Percentiles rank a stretch among this genome's conserved stretches.
Conservation (phyloP, 31 red algal species). For the Asparagopsis taxiformis region DNA sequence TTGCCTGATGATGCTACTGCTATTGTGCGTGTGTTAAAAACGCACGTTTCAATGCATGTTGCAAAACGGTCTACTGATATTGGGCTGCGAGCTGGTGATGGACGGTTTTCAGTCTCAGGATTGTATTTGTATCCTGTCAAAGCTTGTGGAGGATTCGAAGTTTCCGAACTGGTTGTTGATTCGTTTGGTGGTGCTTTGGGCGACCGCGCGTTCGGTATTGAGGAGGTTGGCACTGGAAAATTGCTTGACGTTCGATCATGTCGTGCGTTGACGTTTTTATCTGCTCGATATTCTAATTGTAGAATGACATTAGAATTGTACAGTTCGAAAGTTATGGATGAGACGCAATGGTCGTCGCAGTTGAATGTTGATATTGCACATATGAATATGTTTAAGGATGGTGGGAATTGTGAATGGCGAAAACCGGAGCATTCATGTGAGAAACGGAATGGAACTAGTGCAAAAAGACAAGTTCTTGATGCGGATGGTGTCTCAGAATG, state of each 20-base stretch:
- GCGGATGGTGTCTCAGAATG: neutral
- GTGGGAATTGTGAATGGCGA: neutral
- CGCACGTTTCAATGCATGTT: constrained; percentile 9
- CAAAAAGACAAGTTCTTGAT: neutral
- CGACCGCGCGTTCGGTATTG: constrained; percentile 35
- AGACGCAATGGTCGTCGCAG: neutral
- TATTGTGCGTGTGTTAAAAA: constrained; percentile 21
- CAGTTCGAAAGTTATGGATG: neutral
- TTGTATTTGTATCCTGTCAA: constrained; percentile 52
- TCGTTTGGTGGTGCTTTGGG: constrained; percentile 14
- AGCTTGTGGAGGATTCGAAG: constrained; percentile 26
- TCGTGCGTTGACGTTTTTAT: constrained; percentile 3
- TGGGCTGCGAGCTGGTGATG: neutral
- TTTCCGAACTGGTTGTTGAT: constrained; percentile 1
- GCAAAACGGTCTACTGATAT: neutral
- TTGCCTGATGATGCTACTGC: constrained; percentile 6
- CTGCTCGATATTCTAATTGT: neutral
- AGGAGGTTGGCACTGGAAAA: constrained; percentile 1
- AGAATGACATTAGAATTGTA: neutral
- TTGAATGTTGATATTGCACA: no score
- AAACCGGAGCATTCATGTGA: neutral
- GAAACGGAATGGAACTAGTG: neutral
- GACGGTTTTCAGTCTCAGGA: constrained; percentile 1
- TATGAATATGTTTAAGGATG: no score
- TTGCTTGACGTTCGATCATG: constrained; percentile 11